Percentiles rank a stretch among this genome's conserved stretches.
Conservation (phyloP, 768 basidiomycete genomes). For the Boletus rubescentipes region DNA sequence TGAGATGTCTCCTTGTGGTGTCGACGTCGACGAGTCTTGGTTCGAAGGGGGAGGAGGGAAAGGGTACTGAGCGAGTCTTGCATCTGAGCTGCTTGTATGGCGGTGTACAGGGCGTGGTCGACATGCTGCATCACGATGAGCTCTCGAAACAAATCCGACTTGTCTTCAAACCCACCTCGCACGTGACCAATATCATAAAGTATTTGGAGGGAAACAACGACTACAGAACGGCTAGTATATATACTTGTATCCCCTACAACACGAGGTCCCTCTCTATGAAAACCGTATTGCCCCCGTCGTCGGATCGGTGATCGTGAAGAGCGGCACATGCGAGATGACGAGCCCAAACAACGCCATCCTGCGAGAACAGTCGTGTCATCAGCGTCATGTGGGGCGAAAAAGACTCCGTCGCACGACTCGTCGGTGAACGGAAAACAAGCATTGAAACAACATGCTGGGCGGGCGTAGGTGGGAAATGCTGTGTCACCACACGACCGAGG, state of each 20-base stretch:
- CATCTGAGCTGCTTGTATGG: conserved; percentile 7
- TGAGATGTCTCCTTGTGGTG: conserved; percentile 12
- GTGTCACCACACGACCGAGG: conserved; percentile 20
- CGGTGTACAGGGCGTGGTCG: conserved; percentile 29
- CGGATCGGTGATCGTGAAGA: conserved; percentile 34
- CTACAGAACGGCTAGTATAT: conserved; percentile 18
- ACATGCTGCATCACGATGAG: conserved; percentile 29
- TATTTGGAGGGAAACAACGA: background rate
- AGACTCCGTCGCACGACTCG: conserved; percentile 11
- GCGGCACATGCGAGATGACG: conserved; percentile 31
- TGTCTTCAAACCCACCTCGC: conserved; percentile 17
- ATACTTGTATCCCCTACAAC: conserved; percentile 10
- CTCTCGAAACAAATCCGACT: background rate
- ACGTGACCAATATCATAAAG: conserved; percentile 28
- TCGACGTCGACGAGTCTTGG: conserved; percentile 11
- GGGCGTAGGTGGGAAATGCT: conserved; percentile 13
- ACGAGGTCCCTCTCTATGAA: conserved; percentile 27
- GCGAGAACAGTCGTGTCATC: conserved; percentile 30
- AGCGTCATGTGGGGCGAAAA: conserved; percentile 17
- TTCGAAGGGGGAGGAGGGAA: conserved; percentile 23
- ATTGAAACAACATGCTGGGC: conserved; percentile 9
- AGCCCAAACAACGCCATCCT: conserved; percentile 36
- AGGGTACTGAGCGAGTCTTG: conserved; percentile 14
- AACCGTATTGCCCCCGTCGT: conserved; percentile 31
- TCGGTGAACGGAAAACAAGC: conserved; percentile 24